phyloP scores from a whole-genome alignment of 2,329 filamentous ascomycete genomes.

The Aspergillus jensenii region DNA sequence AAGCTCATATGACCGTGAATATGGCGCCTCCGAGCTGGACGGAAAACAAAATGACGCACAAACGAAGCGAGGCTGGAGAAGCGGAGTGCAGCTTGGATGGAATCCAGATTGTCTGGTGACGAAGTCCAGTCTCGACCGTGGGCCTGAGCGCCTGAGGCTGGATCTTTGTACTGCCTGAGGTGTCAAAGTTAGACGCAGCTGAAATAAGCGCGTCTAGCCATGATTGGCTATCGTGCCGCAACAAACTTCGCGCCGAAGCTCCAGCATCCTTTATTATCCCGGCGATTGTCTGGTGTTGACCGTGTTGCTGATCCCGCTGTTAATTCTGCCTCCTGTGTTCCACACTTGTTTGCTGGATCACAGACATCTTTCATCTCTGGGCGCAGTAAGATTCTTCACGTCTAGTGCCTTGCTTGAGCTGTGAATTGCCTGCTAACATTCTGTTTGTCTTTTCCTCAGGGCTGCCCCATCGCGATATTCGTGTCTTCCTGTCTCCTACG shows the following conservation, averaged over 20 bases:
- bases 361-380: slow-evolving; percentile 12
- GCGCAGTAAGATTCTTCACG: slow-evolving; percentile 23
- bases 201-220: slow-evolving; percentile 13
- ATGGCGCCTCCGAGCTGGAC: slow-evolving; percentile 6
- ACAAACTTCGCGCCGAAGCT: slow-evolving; percentile 6
- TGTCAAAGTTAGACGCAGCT: slow-evolving; percentile 12
- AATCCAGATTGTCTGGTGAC: slow-evolving; percentile 12
- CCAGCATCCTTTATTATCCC: neutral
- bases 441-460: slow-evolving; percentile 17
- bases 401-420: neutral
- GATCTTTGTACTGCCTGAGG: neutral
- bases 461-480: slow-evolving; percentile 24
- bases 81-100: slow-evolving; percentile 1
- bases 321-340: slow-evolving; percentile 3
- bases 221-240: slow-evolving; percentile 8
- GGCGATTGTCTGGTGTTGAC: slow-evolving; percentile 3
- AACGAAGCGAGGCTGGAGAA: neutral
- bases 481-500: slow-evolving; percentile 17
- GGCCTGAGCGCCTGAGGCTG: slow-evolving; percentile 16
- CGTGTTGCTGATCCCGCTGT: neutral
- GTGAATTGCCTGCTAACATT: slow-evolving; percentile 7
- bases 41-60: slow-evolving; percentile 13
- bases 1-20: slow-evolving; percentile 22
- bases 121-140: slow-evolving; percentile 1
- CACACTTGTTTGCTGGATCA: slow-evolving; percentile 4